These are phyloP conservation scores for Thielaviopsis musarum DNA, from an alignment of 2,329 filamentous ascomycete species.

Conservation along the genomic window DNA sequence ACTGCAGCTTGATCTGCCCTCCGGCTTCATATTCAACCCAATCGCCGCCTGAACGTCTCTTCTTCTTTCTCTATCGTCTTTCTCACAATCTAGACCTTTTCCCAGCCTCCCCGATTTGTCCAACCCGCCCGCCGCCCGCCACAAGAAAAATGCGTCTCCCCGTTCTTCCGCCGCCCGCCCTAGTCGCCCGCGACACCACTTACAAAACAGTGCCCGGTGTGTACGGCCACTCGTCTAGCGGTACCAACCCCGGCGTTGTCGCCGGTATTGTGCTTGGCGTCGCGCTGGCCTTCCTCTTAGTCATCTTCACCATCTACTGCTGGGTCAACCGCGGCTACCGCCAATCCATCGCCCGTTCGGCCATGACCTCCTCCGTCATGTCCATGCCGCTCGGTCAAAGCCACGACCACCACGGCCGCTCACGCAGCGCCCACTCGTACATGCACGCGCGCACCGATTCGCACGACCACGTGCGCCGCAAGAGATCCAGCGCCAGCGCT, in stretches of 20 bases:
- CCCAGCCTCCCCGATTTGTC: not conserved
- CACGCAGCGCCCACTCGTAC: not conserved
- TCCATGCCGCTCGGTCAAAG: not conserved
- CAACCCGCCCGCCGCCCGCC: conserved; percentile 22
- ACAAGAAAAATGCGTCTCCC: conserved; percentile 13
- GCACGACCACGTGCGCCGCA: not conserved
- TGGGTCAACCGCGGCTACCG: conserved; percentile 9
- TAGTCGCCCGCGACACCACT: conserved; percentile 13
- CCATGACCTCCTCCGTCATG: conserved; percentile 3
- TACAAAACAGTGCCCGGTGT: conserved; percentile 14
- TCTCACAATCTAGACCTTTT: not conserved
- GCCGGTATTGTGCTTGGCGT: conserved; percentile 9
- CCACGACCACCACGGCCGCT: not conserved
- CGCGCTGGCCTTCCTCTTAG: conserved; percentile 7
- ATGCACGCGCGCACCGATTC: conserved; percentile 4
- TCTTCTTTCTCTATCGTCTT: not conserved
- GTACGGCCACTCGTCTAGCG: conserved; percentile 7
- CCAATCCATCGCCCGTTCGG: not conserved
- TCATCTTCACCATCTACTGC: conserved; percentile 12
- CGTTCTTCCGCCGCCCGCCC: conserved; percentile 20
- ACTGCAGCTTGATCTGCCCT: not conserved
- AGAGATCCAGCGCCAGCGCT: not conserved
- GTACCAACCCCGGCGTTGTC: conserved; percentile 7
- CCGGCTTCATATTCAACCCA: not conserved
- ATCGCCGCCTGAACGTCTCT: not conserved